Conservation (phyloP, 306 rosid species). For the Ceratonia siliqua region DNA sequence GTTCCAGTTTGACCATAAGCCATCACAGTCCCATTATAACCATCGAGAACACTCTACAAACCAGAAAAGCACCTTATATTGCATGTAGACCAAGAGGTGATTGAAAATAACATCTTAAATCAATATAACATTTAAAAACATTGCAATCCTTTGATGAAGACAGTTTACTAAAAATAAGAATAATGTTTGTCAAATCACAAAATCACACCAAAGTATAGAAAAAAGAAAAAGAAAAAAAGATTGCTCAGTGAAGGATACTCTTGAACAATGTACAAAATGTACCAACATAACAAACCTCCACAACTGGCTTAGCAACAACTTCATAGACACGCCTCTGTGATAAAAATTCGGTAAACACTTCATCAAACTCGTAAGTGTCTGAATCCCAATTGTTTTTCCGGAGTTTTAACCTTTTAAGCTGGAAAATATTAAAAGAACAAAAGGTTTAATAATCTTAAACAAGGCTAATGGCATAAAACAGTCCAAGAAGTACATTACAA, state of each 20-base stretch:
- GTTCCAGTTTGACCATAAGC: constrained; percentile 99
- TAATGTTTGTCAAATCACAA: constrained; percentile 25
- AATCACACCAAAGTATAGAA: constrained; percentile 14
- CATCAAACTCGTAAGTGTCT: constrained; percentile 91
- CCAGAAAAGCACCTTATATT: no score
- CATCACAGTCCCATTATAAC: constrained; percentile 99
- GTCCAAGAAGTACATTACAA: constrained; percentile 10
- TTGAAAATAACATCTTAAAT: constrained; percentile 15
- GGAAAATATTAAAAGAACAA: constrained; percentile 36
- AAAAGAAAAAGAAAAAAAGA: constrained; percentile 31
- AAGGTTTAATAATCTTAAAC: constrained; percentile 26
- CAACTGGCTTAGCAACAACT: constrained; percentile 99
- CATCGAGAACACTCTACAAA: constrained; percentile 88
- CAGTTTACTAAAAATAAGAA: constrained; percentile 4
- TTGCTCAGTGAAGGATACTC: constrained; percentile 18
- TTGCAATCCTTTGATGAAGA: background rate
- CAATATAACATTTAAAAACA: constrained; percentile 26
- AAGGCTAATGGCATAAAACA: background rate
- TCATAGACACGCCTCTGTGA: constrained; percentile 98
- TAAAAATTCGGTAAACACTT: constrained; percentile 84
- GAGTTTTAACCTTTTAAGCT: constrained; percentile 92
- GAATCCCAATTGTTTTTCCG: constrained; percentile 95
- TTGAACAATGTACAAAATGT: constrained; percentile 8
- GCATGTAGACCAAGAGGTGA: no score
- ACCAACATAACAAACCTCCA: constrained; percentile 63